Percentiles rank a stretch among this genome's conserved stretches.
Conservation (phyloP, 2,329 filamentous ascomycete species). For the Calonectria pteridis region DNA sequence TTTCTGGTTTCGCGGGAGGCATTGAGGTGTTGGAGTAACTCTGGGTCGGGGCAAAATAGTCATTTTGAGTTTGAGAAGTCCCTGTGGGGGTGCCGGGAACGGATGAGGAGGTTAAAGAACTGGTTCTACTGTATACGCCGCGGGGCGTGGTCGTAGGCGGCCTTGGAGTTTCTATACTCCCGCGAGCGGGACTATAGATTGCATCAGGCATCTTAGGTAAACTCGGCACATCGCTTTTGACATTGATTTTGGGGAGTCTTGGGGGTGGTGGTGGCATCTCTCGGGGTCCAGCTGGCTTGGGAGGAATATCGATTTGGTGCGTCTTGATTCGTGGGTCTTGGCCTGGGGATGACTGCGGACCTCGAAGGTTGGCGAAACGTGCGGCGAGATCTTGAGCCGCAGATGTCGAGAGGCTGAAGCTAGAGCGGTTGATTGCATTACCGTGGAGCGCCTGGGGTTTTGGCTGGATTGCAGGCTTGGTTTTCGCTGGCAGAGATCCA, state of each 20-base stretch:
- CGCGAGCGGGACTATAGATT: slow-evolving; percentile 83
- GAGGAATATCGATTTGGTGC: slow-evolving; percentile 56
- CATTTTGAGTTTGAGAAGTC: slow-evolving; percentile 45
- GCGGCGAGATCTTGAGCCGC: slow-evolving; percentile 63
- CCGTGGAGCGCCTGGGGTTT: slow-evolving; percentile 78
- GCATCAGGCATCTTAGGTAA: slow-evolving; percentile 80
- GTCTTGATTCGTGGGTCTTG: slow-evolving; percentile 68
- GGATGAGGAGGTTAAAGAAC: slow-evolving; percentile 62
- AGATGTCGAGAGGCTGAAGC: slow-evolving; percentile 44
- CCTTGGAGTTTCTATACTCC: slow-evolving; percentile 74
- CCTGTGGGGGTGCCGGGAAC: slow-evolving; percentile 44
- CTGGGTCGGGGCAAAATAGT: slow-evolving; percentile 49
- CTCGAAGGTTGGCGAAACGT: slow-evolving; percentile 70
- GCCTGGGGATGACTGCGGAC: slow-evolving; percentile 53
- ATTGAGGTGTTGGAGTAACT: slow-evolving; percentile 43
- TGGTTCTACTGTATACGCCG: slow-evolving; percentile 72
- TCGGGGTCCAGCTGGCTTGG: slow-evolving; percentile 60
- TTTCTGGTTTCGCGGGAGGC: slow-evolving; percentile 55
- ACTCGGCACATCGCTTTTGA: slow-evolving; percentile 65
- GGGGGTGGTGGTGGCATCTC: slow-evolving; percentile 63
- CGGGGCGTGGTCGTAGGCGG: slow-evolving; percentile 75
- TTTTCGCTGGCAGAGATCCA: slow-evolving; percentile 41
- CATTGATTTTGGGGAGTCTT: slow-evolving; percentile 59
- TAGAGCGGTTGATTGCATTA: slow-evolving; percentile 57
- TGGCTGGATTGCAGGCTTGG: slow-evolving; percentile 68